Evolutionary conservation across 306 rosid genomes (phyloP).

Genomic region (Albizia julibrissin): DNA sequence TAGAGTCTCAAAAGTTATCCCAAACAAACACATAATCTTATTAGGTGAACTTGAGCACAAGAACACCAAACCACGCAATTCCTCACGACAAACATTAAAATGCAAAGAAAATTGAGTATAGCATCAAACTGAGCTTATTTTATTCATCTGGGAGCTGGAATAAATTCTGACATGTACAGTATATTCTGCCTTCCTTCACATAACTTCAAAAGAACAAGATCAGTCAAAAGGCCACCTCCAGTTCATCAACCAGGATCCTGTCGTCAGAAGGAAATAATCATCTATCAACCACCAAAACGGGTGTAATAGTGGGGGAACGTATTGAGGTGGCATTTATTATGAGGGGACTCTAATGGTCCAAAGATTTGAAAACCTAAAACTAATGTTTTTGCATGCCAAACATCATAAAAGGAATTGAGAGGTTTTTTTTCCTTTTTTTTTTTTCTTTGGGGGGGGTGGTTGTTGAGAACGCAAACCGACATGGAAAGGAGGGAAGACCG

Average conservation of each 20-base stretch:
- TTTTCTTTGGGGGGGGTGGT: background rate
- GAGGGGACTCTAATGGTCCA: background rate
- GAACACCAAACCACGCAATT: conserved; percentile 6
- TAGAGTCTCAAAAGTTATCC: too few relatives aligned
- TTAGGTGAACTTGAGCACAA: background rate
- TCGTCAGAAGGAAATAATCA: background rate
- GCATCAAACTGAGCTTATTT: conserved; percentile 48
- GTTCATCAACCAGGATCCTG: conserved; percentile 39
- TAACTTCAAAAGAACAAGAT: conserved; percentile 31
- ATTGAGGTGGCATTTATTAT: background rate
- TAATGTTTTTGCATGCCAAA: background rate
- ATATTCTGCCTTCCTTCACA: conserved; percentile 37
- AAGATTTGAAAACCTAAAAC: background rate
- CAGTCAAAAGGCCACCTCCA: conserved; percentile 34
- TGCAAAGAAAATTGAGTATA: conserved; percentile 25
- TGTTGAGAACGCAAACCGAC: background rate
- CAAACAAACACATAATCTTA: conserved; percentile 16
- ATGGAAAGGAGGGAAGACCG: background rate
- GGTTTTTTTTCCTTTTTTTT: too few relatives aligned
- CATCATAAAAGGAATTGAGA: background rate
- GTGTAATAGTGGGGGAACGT: background rate
- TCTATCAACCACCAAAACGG: conserved; percentile 7
- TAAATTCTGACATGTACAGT: conserved; percentile 44
- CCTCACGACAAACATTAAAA: conserved; percentile 25
- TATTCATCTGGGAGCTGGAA: conserved; percentile 36